Percentiles rank a stretch among this genome's conserved stretches.
These are phyloP conservation scores for Hymenoscyphus occultus DNA, from an alignment of 2,329 filamentous ascomycete genomes.

Conservation along the genomic window DNA sequence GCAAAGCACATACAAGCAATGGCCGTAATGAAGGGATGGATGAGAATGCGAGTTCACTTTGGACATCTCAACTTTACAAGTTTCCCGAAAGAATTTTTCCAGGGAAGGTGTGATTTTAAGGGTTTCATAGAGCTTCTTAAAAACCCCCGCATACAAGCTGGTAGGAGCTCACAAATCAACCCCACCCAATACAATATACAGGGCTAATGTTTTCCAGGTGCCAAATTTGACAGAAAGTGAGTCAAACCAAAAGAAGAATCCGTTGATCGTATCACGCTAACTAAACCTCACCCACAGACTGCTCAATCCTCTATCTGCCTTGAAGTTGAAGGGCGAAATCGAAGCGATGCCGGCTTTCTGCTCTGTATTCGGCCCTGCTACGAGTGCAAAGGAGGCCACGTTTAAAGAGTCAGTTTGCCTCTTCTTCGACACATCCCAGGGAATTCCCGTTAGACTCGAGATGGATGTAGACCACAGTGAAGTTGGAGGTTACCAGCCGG, in stretches of 20 bases:
- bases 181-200: background rate
- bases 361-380: constrained; percentile 16
- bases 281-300: constrained; percentile 18
- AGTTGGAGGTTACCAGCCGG: constrained; percentile 26
- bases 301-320: constrained; percentile 18
- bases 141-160: constrained; percentile 20
- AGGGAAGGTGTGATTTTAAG: constrained; percentile 20
- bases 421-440: constrained; percentile 23
- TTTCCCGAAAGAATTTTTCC: constrained; percentile 24
- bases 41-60: constrained; percentile 36
- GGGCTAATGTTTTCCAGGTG: constrained; percentile 1
- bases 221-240: constrained; percentile 33
- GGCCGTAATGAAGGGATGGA: constrained; percentile 28
- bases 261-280: constrained; percentile 4
- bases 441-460: constrained; percentile 28
- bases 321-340: constrained; percentile 23
- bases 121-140: constrained; percentile 32
- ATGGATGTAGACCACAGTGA: constrained; percentile 29
- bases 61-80: constrained; percentile 28
- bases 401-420: constrained; percentile 30
- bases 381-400: constrained; percentile 17
- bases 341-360: constrained; percentile 19
- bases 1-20: constrained; percentile 23
- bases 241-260: constrained; percentile 14
- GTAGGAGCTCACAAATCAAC: background rate